Conservation (phyloP, 1,284 basidiomycete species). For the Xerocomus minutiporus region DNA sequence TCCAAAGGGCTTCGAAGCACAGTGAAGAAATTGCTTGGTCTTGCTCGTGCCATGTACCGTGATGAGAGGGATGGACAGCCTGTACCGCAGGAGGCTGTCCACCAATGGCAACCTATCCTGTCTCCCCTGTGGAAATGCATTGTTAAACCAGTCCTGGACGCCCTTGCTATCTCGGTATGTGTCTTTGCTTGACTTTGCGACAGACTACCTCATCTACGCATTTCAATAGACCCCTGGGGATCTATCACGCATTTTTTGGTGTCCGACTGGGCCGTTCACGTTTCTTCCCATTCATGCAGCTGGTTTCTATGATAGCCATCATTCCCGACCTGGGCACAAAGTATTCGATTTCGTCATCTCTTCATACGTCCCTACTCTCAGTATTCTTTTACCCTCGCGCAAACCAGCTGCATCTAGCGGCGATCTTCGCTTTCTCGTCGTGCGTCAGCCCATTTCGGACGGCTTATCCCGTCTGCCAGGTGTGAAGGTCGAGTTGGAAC, state of each 20-base stretch:
- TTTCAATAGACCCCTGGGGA: neutral
- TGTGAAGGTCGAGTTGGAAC: constrained; percentile 1
- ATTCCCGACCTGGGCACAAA: constrained; percentile 1
- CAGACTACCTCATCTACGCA: neutral
- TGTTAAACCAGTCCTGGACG: constrained; percentile 8
- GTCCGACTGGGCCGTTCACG: constrained; percentile 12
- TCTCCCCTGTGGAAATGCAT: constrained; percentile 6
- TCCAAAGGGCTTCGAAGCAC: neutral
- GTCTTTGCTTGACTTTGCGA: neutral
- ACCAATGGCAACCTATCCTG: neutral
- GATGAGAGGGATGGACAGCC: neutral
- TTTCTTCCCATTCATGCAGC: constrained; percentile 14
- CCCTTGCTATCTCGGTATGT: constrained; percentile 1
- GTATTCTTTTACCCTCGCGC: neutral
- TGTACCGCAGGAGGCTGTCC: neutral
- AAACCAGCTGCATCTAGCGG: neutral
- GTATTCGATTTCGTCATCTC: constrained; percentile 1
- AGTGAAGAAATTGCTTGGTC: neutral
- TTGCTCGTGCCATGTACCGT: neutral
- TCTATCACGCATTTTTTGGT: constrained; percentile 11
- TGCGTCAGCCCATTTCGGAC: constrained; percentile 11
- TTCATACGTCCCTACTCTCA: constrained; percentile 4
- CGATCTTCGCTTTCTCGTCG: constrained; percentile 2
- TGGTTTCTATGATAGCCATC: neutral
- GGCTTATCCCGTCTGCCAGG: constrained; percentile 7